phyloP scores from a whole-genome alignment of 2,329 filamentous ascomycete genomes.

The Ceratocystis colombiana region DNA sequence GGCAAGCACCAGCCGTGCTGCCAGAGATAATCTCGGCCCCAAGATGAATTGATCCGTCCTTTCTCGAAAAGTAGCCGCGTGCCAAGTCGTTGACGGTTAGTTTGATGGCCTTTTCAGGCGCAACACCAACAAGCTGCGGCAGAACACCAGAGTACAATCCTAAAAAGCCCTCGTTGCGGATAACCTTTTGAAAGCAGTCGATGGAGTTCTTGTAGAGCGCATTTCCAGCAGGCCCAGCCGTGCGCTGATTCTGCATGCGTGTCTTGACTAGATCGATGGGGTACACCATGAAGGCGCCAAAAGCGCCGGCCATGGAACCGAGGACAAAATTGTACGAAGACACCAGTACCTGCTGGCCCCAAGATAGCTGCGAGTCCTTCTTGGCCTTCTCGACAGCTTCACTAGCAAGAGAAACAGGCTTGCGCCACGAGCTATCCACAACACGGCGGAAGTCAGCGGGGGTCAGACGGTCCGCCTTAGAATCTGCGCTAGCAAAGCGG shows the following conservation, averaged over 20 bases:
- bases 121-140: conserved; percentile 91
- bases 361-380: conserved; percentile 31
- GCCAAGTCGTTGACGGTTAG: conserved; percentile 95
- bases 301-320: conserved; percentile 83
- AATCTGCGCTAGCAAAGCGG: conserved; percentile 90
- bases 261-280: conserved; percentile 98
- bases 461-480: conserved; percentile 61
- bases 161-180: conserved; percentile 79
- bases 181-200: conserved; percentile 87
- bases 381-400: conserved; percentile 30
- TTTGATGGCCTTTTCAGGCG: conserved; percentile 99
- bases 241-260: conserved; percentile 92
- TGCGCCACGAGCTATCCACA: conserved; percentile 81
- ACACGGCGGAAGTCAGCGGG: conserved; percentile 87
- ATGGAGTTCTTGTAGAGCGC: conserved; percentile 93
- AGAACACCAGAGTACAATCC: conserved; percentile 91
- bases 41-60: conserved; percentile 61
- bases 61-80: conserved; percentile 62
- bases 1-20: conserved; percentile 81
- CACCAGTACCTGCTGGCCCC: conserved; percentile 40
- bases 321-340: conserved; percentile 85
- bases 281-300: conserved; percentile 99
- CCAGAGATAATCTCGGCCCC: conserved; percentile 73
- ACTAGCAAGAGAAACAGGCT: conserved; percentile 40
- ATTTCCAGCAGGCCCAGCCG: conserved; percentile 63